Evolutionary conservation across 805 yeast genomes (phyloP).

Genomic region (Ogataea allantospora): DNA sequence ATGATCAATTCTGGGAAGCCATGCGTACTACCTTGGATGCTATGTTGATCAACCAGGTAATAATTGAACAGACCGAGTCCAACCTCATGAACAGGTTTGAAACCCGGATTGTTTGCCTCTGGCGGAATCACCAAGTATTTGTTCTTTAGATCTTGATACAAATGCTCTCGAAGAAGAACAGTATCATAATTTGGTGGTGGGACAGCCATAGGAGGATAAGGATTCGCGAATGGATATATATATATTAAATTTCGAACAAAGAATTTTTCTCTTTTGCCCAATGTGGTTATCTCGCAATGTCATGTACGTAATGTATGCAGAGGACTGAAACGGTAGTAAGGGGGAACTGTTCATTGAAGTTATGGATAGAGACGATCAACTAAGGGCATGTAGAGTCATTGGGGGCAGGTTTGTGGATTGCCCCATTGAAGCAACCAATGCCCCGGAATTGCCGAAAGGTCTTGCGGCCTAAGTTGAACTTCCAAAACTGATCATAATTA

Average conservation of each 20-base stretch:
- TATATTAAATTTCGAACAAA: background rate
- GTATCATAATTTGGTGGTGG: slow-evolving; percentile 35
- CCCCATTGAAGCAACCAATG: background rate
- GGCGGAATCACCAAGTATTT: slow-evolving; percentile 30
- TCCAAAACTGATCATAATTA: background rate
- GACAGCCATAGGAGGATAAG: slow-evolving; percentile 26
- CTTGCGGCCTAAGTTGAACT: background rate
- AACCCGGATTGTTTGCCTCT: slow-evolving; percentile 23
- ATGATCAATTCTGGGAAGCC: slow-evolving; percentile 1
- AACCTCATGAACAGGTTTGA: slow-evolving; percentile 29
- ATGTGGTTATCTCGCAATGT: background rate
- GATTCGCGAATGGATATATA: background rate
- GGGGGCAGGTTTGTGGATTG: background rate
- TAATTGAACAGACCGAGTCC: slow-evolving; percentile 34
- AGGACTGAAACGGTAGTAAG: too few species aligned
- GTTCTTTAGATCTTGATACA: slow-evolving; percentile 28
- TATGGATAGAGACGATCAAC: too few species aligned
- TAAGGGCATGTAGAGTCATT: too few species aligned
- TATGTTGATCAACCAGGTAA: slow-evolving; percentile 19
- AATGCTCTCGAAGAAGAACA: slow-evolving; percentile 35
- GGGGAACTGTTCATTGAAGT: too few species aligned
- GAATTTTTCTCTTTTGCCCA: slow-evolving; percentile 1
- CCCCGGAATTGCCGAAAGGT: background rate
- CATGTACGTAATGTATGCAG: background rate
- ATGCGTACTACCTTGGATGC: slow-evolving; percentile 6